phyloP scores from a whole-genome alignment of 306 rosid genomes.

The Pyrus communis region DNA sequence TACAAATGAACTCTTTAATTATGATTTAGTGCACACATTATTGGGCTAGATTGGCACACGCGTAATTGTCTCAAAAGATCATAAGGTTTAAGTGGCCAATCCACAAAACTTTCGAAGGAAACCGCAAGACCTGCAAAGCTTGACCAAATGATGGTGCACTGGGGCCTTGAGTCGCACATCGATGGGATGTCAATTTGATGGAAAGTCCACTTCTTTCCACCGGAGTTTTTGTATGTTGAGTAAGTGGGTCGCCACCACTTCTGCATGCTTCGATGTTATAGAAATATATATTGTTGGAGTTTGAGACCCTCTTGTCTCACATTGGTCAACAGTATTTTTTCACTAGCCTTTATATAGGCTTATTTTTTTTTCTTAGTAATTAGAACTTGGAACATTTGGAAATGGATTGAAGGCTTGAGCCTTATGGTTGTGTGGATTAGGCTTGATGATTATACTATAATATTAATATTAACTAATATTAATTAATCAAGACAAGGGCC shows the following conservation, averaged over 20 bases:
- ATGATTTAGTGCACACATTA: background rate
- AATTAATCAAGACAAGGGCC: too few species aligned
- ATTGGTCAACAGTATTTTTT: too few species aligned
- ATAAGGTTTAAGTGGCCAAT: background rate
- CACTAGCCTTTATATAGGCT: too few species aligned
- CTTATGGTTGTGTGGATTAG: too few species aligned
- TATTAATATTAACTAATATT: too few species aligned
- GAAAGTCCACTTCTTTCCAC: constrained; percentile 7
- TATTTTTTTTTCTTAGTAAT: too few species aligned
- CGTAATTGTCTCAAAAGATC: background rate
- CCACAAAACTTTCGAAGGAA: constrained; percentile 1
- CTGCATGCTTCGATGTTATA: constrained; percentile 1
- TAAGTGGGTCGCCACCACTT: constrained; percentile 33
- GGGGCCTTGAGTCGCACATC: constrained; percentile 19
- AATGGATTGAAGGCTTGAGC: too few species aligned
- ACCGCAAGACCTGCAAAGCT: background rate
- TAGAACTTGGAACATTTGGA: too few species aligned
- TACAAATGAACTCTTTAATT: background rate
- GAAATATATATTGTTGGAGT: too few species aligned
- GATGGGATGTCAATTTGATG: constrained; percentile 17
- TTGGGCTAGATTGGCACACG: background rate
- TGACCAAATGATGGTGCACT: constrained; percentile 19
- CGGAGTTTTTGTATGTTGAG: background rate
- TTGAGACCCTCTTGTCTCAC: too few species aligned
- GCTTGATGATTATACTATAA: too few species aligned